These are phyloP conservation scores for Trichoderma erinaceum DNA, from an alignment of 495 filamentous ascomycete genomes.

Conservation along the genomic window DNA sequence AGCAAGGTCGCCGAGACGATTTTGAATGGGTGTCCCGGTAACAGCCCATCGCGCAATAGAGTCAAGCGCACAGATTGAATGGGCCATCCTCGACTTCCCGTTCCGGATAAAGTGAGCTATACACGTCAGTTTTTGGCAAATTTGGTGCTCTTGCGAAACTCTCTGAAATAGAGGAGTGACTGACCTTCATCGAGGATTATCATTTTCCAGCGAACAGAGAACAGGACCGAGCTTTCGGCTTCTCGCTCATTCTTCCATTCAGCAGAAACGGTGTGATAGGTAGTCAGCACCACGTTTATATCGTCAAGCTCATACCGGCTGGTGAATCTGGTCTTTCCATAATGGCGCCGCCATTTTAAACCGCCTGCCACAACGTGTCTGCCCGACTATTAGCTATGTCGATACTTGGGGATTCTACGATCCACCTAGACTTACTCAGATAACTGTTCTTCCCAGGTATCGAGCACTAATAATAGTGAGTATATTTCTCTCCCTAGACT, in stretches of 20 bases:
- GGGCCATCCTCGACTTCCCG: conserved; percentile 27
- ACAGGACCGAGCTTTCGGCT: conserved; percentile 19
- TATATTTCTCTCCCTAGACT: not conserved
- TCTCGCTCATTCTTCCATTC: conserved; percentile 27
- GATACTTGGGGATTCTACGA: not conserved
- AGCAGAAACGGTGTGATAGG: conserved; percentile 34
- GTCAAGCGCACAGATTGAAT: conserved; percentile 30
- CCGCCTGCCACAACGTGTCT: conserved; percentile 26
- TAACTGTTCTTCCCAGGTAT: conserved; percentile 34
- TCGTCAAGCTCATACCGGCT: conserved; percentile 16
- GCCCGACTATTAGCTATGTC: not conserved
- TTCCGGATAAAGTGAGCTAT: conserved; percentile 41
- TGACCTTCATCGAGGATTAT: conserved; percentile 45
- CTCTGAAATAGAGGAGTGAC: not conserved
- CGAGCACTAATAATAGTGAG: conserved; percentile 24
- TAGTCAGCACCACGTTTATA: conserved; percentile 31
- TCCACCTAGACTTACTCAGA: conserved; percentile 20
- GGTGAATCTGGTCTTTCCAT: conserved; percentile 26
- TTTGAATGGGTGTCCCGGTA: conserved; percentile 42
- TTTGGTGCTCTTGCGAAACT: not conserved
- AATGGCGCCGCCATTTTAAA: conserved; percentile 27
- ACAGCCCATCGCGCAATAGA: conserved; percentile 37
- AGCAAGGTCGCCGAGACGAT: conserved; percentile 33
- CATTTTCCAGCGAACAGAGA: conserved; percentile 32
- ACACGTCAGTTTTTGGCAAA: not conserved